A percentile compares a stretch with the other conserved stretches of the same genome.
These are phyloP conservation scores for Daldinia sp. DNA, from an alignment of 2,329 filamentous ascomycete species.

Conservation along the genomic window DNA sequence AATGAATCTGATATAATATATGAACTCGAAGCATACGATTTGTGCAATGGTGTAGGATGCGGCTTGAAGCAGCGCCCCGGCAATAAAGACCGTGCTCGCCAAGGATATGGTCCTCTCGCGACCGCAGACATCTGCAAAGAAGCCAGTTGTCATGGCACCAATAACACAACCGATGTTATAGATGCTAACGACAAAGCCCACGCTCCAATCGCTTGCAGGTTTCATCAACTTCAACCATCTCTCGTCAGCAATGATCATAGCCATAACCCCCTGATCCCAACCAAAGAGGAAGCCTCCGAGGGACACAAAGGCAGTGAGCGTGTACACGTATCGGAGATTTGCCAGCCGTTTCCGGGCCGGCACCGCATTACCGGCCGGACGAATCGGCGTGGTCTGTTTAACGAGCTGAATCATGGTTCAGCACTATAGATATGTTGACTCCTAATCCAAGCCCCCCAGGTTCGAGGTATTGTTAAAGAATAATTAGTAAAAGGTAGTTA, in stretches of 20 bases:
- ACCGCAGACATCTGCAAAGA: constrained; percentile 48
- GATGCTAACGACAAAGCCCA: constrained; percentile 51
- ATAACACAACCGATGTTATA: constrained; percentile 51
- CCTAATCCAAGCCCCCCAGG: not conserved
- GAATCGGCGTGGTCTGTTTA: constrained; percentile 48
- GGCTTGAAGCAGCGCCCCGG: constrained; percentile 45
- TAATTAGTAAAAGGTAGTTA: not conserved
- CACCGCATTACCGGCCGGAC: constrained; percentile 31
- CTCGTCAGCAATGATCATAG: constrained; percentile 51
- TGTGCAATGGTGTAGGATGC: constrained; percentile 46
- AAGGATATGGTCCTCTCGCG: constrained; percentile 50
- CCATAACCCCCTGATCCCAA: constrained; percentile 52
- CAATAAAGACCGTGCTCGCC: constrained; percentile 48
- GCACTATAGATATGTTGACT: not conserved
- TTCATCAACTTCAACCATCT: constrained; percentile 50
- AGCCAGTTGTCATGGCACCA: constrained; percentile 48
- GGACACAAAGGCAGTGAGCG: constrained; percentile 49
- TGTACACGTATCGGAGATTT: constrained; percentile 50
- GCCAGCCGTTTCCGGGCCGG: constrained; percentile 41
- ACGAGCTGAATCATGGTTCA: constrained; percentile 34
- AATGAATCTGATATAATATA: not conserved
- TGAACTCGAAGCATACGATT: constrained; percentile 41
- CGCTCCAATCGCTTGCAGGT: constrained; percentile 49
- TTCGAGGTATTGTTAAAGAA: not conserved
- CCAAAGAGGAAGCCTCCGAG: constrained; percentile 51